Conservation (phyloP, 495 filamentous ascomycete genomes). For the Pseudomonodictys pantanalensis region DNA sequence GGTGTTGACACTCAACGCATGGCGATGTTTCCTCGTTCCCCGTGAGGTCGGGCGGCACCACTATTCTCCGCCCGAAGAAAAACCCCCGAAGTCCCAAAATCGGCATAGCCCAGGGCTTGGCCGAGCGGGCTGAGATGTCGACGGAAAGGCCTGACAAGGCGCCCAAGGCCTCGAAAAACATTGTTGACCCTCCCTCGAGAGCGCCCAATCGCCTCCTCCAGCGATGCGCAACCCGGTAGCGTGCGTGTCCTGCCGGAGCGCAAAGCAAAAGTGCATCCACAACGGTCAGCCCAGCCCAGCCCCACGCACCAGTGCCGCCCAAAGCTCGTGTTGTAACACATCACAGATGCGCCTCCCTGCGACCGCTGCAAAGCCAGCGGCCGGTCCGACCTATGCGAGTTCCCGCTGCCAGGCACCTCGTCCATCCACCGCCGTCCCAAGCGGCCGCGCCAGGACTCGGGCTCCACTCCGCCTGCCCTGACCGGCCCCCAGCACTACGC, state of each 20-base stretch:
- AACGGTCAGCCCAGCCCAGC: conserved; percentile 17
- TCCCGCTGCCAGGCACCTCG: conserved; percentile 35
- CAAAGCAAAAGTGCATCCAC: conserved; percentile 36
- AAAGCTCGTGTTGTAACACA: background rate
- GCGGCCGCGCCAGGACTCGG: conserved; percentile 27
- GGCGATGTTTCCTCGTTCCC: no score
- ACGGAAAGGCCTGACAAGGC: no score
- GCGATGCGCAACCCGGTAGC: conserved; percentile 36
- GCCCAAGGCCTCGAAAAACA: no score
- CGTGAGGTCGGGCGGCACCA: no score
- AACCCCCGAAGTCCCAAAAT: no score
- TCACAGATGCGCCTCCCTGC: conserved; percentile 29
- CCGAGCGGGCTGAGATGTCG: no score
- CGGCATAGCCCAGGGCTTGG: no score
- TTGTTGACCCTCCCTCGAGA: no score
- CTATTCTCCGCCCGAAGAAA: no score
- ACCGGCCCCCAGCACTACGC: background rate
- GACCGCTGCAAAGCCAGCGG: conserved; percentile 31
- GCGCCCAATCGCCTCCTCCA: no score
- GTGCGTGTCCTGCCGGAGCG: conserved; percentile 33
- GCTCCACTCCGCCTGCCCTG: conserved; percentile 1
- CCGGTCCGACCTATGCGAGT: conserved; percentile 26
- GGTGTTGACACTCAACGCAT: no score
- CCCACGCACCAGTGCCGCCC: background rate
- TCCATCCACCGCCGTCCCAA: conserved; percentile 33